A percentile compares a stretch with the other conserved stretches of the same genome.
Conservation (phyloP, 768 basidiomycete genomes). For the Saitozyma sp. region DNA sequence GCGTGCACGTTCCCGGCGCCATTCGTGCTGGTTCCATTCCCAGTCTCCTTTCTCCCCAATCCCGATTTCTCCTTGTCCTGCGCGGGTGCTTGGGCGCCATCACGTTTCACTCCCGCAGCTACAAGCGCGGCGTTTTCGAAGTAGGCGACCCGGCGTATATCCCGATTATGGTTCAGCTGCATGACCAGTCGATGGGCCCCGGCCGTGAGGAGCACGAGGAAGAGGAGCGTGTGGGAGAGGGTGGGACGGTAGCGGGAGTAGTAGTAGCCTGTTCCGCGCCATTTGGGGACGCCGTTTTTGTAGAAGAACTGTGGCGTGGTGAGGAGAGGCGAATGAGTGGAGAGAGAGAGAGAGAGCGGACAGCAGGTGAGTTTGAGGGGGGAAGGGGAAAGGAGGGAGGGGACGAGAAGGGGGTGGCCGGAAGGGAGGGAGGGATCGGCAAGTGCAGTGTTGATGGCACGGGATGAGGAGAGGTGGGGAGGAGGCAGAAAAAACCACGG, state of each 20-base stretch:
- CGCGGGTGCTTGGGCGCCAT: neutral
- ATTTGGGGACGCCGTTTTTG: slow-evolving; percentile 95
- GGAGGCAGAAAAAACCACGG: no score
- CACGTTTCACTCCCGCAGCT: slow-evolving; percentile 12
- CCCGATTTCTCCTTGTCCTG: slow-evolving; percentile 10
- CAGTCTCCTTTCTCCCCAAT: slow-evolving; percentile 1
- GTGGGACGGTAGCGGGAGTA: slow-evolving; percentile 96
- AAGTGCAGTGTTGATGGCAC: no score
- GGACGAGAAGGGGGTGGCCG: no score
- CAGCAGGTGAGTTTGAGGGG: no score
- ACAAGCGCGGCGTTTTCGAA: slow-evolving; percentile 34
- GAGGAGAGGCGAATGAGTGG: no score
- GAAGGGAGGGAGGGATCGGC: no score
- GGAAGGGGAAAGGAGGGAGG: no score
- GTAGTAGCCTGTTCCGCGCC: slow-evolving; percentile 96
- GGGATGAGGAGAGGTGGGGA: no score
- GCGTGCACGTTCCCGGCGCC: slow-evolving; percentile 1
- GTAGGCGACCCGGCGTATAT: slow-evolving; percentile 65
- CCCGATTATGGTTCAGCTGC: slow-evolving; percentile 70
- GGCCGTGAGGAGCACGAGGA: slow-evolving; percentile 76
- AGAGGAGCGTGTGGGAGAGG: slow-evolving; percentile 72
- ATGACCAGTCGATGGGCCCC: slow-evolving; percentile 79
- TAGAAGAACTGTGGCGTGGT: slow-evolving; percentile 64
- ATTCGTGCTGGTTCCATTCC: neutral
- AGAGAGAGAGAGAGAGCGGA: no score